Percentiles rank a stretch among this genome's conserved stretches.
phyloP scores from a whole-genome alignment of 2,329 filamentous ascomycete species.

The Coniochaeta sp. region DNA sequence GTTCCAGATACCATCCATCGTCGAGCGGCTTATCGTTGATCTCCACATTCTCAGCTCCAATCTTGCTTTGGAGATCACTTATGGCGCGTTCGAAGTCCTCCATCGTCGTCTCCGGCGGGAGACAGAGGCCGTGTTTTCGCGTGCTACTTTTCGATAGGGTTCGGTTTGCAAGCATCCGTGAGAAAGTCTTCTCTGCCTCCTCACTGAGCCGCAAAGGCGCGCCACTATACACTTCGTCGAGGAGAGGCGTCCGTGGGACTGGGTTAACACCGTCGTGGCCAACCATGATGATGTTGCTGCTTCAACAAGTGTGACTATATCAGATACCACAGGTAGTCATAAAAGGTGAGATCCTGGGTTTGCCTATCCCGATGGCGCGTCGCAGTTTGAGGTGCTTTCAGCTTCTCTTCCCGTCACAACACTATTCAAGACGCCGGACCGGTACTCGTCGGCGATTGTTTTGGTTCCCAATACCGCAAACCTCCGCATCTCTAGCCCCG shows the following conservation, averaged over 20 bases:
- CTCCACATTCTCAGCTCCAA: conserved; percentile 22
- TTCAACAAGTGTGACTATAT: neutral
- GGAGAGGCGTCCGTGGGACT: neutral
- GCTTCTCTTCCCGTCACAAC: neutral
- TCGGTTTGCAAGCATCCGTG: conserved; percentile 13
- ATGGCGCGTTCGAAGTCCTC: conserved; percentile 20
- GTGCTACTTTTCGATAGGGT: conserved; percentile 13
- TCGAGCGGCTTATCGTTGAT: conserved; percentile 23
- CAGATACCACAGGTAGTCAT: neutral
- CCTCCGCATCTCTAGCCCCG: neutral
- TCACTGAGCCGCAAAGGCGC: conserved; percentile 14
- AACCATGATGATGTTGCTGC: neutral
- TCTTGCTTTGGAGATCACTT: conserved; percentile 18
- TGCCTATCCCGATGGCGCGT: no score
- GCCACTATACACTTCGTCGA: conserved; percentile 18
- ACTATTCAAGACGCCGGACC: neutral
- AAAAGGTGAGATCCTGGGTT: no score
- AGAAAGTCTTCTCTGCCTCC: conserved; percentile 14
- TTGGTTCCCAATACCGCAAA: neutral
- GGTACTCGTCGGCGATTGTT: neutral
- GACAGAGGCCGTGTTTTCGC: conserved; percentile 13
- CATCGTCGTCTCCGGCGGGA: conserved; percentile 17
- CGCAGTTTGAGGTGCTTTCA: neutral
- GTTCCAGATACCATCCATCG: conserved; percentile 25
- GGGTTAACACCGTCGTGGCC: neutral